These are phyloP conservation scores for Penicillium angulare DNA, from an alignment of 495 filamentous ascomycete species.

Conservation along the genomic window DNA sequence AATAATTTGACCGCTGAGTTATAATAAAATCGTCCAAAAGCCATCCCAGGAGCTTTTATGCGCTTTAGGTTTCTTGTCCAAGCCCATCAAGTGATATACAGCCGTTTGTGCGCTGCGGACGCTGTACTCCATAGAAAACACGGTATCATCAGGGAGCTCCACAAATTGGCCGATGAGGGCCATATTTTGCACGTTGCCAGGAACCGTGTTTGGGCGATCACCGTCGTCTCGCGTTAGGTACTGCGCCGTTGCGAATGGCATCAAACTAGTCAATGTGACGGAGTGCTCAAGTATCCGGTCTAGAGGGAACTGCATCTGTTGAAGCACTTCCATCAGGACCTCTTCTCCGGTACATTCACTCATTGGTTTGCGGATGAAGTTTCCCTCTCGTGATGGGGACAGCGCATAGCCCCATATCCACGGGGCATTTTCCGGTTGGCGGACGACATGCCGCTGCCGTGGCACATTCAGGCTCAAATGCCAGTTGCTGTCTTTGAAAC, in stretches of 20 bases:
- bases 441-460: too few relatives aligned
- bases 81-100: not conserved
- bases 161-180: not conserved
- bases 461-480: not conserved
- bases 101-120: not conserved
- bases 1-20: too few relatives aligned
- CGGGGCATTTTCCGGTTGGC: too few relatives aligned
- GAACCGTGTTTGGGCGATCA: not conserved
- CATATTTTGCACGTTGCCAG: not conserved
- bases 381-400: not conserved
- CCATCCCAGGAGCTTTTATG: too few relatives aligned
- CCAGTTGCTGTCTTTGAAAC: not conserved
- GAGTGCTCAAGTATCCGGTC: not conserved
- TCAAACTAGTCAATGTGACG: not conserved
- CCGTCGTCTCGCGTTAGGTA: not conserved
- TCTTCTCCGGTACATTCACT: not conserved
- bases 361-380: not conserved
- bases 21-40: too few relatives aligned
- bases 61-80: too few relatives aligned
- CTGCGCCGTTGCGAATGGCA: not conserved
- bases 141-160: not conserved
- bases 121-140: not conserved
- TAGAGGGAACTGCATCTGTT: not conserved
- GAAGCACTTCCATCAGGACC: not conserved
- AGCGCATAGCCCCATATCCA: not conserved